Evolutionary conservation across 345 rosid genomes (phyloP).

Genomic region (Odontarrhena argentea): DNA sequence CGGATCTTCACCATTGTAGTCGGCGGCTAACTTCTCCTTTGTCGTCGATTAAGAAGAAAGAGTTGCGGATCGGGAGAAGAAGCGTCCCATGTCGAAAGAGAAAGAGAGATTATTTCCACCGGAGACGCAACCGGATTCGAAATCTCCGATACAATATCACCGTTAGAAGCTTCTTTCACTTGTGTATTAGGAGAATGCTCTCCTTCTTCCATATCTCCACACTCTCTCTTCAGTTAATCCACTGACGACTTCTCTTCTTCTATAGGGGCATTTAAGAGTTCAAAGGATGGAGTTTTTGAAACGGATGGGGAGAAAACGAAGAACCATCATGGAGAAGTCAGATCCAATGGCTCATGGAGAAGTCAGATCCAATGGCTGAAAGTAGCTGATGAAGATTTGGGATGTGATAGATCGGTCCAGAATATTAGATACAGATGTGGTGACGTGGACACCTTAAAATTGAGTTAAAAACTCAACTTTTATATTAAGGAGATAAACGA

Average conservation of each 20-base stretch:
- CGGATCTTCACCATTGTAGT: constrained; percentile 56
- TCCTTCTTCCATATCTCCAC: constrained; percentile 41
- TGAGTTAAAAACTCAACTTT: too few relatives aligned
- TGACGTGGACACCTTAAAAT: too few relatives aligned
- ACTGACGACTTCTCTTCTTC: constrained; percentile 42
- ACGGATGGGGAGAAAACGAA: too few relatives aligned
- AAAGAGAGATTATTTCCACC: constrained; percentile 35
- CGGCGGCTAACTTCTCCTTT: constrained; percentile 7
- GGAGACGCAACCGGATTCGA: constrained; percentile 72
- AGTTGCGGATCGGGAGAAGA: constrained; percentile 31
- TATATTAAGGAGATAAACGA: too few relatives aligned
- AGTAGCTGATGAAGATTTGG: too few relatives aligned
- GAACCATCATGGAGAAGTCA: too few relatives aligned
- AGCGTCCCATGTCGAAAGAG: too few relatives aligned
- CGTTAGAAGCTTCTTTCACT: constrained; percentile 66
- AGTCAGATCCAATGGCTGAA: too few relatives aligned
- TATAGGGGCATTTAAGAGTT: neutral
- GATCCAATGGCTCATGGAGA: too few relatives aligned
- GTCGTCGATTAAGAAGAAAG: constrained; percentile 14
- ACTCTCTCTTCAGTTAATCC: constrained; percentile 55
- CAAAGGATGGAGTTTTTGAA: too few relatives aligned
- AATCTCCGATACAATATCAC: constrained; percentile 81
- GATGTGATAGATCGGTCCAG: too few relatives aligned
- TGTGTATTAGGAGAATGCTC: constrained; percentile 47
- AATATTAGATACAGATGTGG: too few relatives aligned